A percentile compares a stretch with the other conserved stretches of the same genome.
phyloP scores from a whole-genome alignment of 305 asterid species.

The Fraxinus baroniana region DNA sequence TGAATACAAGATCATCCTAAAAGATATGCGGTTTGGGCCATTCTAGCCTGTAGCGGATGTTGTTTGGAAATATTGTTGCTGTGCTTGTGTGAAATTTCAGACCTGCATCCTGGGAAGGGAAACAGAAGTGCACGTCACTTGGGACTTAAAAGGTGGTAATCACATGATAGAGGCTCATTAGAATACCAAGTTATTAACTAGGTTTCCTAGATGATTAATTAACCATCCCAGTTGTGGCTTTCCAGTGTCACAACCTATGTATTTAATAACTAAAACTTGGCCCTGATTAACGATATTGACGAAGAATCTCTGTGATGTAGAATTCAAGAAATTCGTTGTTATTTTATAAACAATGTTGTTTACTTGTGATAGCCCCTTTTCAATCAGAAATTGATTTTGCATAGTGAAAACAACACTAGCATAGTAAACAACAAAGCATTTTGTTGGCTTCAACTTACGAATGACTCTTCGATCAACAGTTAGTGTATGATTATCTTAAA shows the following conservation, averaged over 20 bases:
- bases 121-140: neutral
- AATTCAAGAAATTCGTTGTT: neutral
- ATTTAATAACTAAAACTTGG: neutral
- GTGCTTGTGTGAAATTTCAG: neutral
- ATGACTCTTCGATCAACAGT: neutral
- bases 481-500: neutral
- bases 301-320: neutral
- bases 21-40: neutral
- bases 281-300: neutral
- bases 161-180: neutral
- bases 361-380: neutral
- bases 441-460: neutral
- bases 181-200: neutral
- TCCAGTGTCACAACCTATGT: neutral
- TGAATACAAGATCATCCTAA: neutral
- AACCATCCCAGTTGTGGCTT: neutral
- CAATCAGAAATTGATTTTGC: neutral
- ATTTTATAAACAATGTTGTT: neutral
- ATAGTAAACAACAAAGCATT: neutral
- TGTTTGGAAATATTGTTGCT: neutral
- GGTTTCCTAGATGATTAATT: neutral
- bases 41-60: neutral
- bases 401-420: neutral
- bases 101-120: neutral
- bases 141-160: neutral